Percentiles rank a stretch among this genome's conserved stretches.
Evolutionary conservation across 305 asterid species (phyloP).

Genomic region (Fraxinus velutina): DNA sequence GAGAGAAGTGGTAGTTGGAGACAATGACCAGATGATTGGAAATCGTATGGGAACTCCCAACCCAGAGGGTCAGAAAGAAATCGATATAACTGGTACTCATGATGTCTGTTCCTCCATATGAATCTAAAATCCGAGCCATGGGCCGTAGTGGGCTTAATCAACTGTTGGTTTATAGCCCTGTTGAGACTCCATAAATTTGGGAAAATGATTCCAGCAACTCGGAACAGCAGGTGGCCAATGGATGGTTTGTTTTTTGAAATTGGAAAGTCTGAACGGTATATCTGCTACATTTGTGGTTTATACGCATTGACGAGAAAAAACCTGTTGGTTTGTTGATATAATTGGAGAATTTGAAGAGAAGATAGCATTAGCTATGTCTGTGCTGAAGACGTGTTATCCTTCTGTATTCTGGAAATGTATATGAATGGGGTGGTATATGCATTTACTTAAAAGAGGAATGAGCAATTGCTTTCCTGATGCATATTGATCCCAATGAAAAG

Average conservation of each 20-base stretch:
- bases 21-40: slow-evolving; percentile 52
- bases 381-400: slow-evolving; percentile 4
- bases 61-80: slow-evolving; percentile 46
- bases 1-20: slow-evolving; percentile 50
- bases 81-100: slow-evolving; percentile 41
- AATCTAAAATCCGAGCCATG: slow-evolving; percentile 13
- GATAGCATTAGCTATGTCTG: background rate
- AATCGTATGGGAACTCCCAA: slow-evolving; percentile 44
- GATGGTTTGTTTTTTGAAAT: background rate
- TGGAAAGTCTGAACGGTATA: background rate
- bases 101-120: slow-evolving; percentile 13
- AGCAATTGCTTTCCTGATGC: slow-evolving; percentile 1
- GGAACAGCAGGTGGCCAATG: background rate
- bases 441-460: background rate
- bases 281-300: background rate
- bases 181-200: background rate
- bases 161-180: background rate
- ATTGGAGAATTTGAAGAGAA: background rate
- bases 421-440: background rate
- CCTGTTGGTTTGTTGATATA: background rate
- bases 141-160: background rate
- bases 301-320: background rate
- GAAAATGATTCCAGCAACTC: background rate
- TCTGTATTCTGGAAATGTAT: background rate
- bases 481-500: background rate